Conservation (phyloP, 1,284 basidiomycete genomes). For the Coniferiporia sulphurascens region DNA sequence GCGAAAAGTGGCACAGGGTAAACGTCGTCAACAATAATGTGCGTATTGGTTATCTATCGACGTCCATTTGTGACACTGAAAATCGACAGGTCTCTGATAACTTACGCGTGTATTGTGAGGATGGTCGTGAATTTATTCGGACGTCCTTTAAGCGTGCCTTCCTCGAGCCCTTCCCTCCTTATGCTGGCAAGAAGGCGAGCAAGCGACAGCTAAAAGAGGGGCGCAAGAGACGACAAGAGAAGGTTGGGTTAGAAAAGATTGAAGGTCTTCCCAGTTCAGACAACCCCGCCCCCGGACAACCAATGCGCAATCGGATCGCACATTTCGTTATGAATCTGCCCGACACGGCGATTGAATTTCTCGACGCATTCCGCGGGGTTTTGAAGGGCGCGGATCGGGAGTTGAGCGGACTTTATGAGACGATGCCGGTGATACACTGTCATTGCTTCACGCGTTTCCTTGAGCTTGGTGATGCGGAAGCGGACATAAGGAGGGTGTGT, state of each 20-base stretch:
- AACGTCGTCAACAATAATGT: constrained; percentile 79
- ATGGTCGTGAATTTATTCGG: constrained; percentile 83
- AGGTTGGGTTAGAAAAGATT: constrained; percentile 5
- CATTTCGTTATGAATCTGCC: constrained; percentile 99
- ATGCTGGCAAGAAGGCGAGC: constrained; percentile 45
- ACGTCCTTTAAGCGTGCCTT: constrained; percentile 48
- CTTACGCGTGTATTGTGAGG: constrained; percentile 70
- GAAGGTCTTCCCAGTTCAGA: constrained; percentile 12
- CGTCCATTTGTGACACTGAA: not conserved
- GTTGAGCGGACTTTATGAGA: constrained; percentile 43
- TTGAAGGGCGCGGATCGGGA: constrained; percentile 39
- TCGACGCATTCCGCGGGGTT: constrained; percentile 83
- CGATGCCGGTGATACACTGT: constrained; percentile 89
- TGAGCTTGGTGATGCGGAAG: constrained; percentile 61
- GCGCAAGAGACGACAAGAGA: constrained; percentile 11
- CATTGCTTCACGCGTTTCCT: constrained; percentile 94
- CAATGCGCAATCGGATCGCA: constrained; percentile 52
- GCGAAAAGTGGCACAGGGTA: constrained; percentile 70
- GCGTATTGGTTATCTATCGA: constrained; percentile 21
- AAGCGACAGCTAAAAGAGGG: constrained; percentile 35
- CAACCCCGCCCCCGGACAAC: constrained; percentile 7
- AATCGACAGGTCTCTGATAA: constrained; percentile 57
- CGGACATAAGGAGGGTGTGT: constrained; percentile 77
- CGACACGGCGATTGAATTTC: constrained; percentile 84
- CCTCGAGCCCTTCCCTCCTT: constrained; percentile 59